A percentile compares a stretch with the other conserved stretches of the same genome.
phyloP scores from a whole-genome alignment of 2,329 filamentous ascomycete species.

The Microcyclospora pomicola region DNA sequence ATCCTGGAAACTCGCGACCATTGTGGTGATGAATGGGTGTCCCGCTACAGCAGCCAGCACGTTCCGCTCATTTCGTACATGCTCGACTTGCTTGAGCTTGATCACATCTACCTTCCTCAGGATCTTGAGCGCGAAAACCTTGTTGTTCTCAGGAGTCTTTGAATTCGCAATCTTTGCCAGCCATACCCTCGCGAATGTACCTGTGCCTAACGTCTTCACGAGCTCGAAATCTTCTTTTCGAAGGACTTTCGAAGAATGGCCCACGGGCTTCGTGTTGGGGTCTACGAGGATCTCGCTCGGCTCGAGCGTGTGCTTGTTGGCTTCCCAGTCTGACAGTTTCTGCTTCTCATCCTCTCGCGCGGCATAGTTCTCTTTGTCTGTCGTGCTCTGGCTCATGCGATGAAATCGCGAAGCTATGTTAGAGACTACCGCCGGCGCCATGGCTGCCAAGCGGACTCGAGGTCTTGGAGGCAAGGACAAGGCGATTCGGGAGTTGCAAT shows the following conservation, averaged over 20 bases:
- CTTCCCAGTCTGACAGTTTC: conserved; percentile 33
- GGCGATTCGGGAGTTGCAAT: too few species aligned
- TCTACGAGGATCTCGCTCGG: conserved; percentile 30
- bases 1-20: conserved; percentile 69
- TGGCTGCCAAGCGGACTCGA: conserved; percentile 3
- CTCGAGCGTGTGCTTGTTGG: conserved; percentile 29
- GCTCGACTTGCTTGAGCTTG: conserved; percentile 73
- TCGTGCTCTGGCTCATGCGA: conserved; percentile 19
- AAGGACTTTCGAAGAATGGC: conserved; percentile 33
- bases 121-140: conserved; percentile 73
- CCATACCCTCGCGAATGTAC: conserved; percentile 67
- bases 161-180: conserved; percentile 51
- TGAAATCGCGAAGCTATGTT: conserved; percentile 24
- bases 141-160: conserved; percentile 35
- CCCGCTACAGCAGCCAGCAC: conserved; percentile 65
- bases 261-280: conserved; percentile 31
- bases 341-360: conserved; percentile 35
- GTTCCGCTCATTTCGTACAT: conserved; percentile 69
- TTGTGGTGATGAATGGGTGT: conserved; percentile 70
- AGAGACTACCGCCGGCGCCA: conserved; percentile 21
- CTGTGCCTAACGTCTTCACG: conserved; percentile 63
- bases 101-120: conserved; percentile 56
- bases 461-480: too few species aligned
- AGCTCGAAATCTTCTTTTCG: conserved; percentile 52
- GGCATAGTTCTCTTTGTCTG: conserved; percentile 12